A percentile compares a stretch with the other conserved stretches of the same genome.
These are phyloP conservation scores for Aspergillus quadricinctus DNA, from an alignment of 2,329 filamentous ascomycete species.

Conservation along the genomic window DNA sequence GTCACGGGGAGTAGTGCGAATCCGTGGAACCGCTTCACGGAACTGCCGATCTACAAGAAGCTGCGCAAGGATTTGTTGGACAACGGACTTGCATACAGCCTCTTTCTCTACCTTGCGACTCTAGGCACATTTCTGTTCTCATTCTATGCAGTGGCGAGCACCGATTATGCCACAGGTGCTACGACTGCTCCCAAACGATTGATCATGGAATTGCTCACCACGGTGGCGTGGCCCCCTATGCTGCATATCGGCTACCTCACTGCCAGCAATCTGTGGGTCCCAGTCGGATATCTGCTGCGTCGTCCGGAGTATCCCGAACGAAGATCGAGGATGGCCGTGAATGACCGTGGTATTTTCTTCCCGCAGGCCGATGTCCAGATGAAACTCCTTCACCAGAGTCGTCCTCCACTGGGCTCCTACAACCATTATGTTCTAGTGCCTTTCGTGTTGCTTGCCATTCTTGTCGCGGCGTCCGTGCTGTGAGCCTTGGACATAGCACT, in stretches of 20 bases:
- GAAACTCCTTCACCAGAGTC: background rate
- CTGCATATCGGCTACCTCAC: slow-evolving; percentile 17
- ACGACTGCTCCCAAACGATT: background rate
- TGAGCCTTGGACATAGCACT: background rate
- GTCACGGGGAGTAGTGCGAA: slow-evolving; percentile 27
- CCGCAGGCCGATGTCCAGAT: background rate
- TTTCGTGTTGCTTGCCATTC: background rate
- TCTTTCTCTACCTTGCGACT: slow-evolving; percentile 10
- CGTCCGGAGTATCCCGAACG: slow-evolving; percentile 12
- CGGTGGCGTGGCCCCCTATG: slow-evolving; percentile 21
- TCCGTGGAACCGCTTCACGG: slow-evolving; percentile 15
- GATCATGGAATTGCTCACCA: slow-evolving; percentile 4
- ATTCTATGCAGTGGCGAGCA: background rate
- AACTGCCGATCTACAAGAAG: slow-evolving; percentile 3
- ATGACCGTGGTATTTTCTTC: background rate
- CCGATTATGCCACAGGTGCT: background rate
- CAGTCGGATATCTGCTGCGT: slow-evolving; percentile 16
- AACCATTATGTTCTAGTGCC: background rate
- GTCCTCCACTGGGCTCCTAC: background rate
- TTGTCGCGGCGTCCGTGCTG: background rate
- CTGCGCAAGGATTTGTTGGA: slow-evolving; percentile 13
- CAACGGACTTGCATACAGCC: slow-evolving; percentile 16
- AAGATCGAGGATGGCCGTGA: background rate
- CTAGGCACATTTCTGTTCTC: background rate
- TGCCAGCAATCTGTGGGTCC: slow-evolving; percentile 16